Evolutionary conservation across 2,329 filamentous ascomycete genomes (phyloP).

Genomic region (Byssothecium circinans): DNA sequence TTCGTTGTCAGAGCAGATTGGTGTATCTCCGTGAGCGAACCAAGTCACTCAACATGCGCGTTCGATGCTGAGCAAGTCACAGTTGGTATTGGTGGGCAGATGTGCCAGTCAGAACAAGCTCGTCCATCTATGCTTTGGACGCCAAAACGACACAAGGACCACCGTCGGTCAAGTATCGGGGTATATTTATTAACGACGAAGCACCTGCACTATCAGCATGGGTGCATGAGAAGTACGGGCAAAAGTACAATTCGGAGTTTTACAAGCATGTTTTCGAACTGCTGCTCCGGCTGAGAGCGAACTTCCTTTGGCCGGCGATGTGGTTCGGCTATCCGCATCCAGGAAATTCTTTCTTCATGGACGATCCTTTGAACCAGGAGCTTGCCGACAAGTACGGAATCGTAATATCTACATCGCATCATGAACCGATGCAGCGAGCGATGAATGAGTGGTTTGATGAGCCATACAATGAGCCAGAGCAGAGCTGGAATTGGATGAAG

Average conservation of each 20-base stretch:
- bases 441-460: slow-evolving; percentile 50
- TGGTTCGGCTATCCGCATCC: slow-evolving; percentile 55
- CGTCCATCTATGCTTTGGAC: slow-evolving; percentile 58
- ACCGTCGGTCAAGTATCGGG: slow-evolving; percentile 66
- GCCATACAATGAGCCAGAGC: slow-evolving; percentile 14
- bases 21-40: slow-evolving; percentile 62
- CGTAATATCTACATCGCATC: slow-evolving; percentile 70
- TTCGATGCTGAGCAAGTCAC: slow-evolving; percentile 64
- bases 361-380: slow-evolving; percentile 66
- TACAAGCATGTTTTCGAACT: slow-evolving; percentile 71
- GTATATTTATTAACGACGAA: slow-evolving; percentile 70
- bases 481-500: slow-evolving; percentile 31
- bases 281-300: slow-evolving; percentile 67
- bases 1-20: slow-evolving; percentile 70
- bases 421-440: slow-evolving; percentile 66
- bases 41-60: too few relatives aligned
- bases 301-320: slow-evolving; percentile 71
- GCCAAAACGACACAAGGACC: slow-evolving; percentile 57
- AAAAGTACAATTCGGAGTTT: slow-evolving; percentile 56
- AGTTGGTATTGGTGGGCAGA: slow-evolving; percentile 64
- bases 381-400: slow-evolving; percentile 70
- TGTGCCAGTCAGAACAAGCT: slow-evolving; percentile 54
- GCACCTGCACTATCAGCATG: slow-evolving; percentile 66
- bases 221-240: slow-evolving; percentile 50
- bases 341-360: slow-evolving; percentile 58